Base-by-base conservation (phyloP, 75 land plant species). In the Larix kaempferi region DNA sequence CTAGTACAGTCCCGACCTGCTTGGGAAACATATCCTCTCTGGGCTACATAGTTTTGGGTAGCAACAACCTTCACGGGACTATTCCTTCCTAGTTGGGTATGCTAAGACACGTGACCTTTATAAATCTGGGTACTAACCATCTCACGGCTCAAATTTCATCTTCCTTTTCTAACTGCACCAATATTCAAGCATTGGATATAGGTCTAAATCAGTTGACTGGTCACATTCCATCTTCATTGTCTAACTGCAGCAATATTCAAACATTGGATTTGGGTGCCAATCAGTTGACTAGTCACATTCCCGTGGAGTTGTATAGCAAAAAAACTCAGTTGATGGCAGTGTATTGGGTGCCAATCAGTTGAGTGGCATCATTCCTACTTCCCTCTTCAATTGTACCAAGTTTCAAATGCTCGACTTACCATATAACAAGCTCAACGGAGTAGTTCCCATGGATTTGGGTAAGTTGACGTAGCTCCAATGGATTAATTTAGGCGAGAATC, bases 41-140 rank as follows among this genome's bases (percentile, higher is more conserved):
- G 39, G 83, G 78, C 74, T 74, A 90, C 71, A 74, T 94, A 29
- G 80, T 87, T 19, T 78, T 96, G 84, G 84, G 88, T 17, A 80
- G 79, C 29, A 96, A 96, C 75, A 81, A 78, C 57, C 78, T 96
- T 15, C 90, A 82, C n/a, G 99, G 98, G 2, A 64, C 80, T 6
- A 84, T 95, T 26, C 98, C 96, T 19, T 67, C 22, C 22, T 49
- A 67, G 37, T 39, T 67, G 23, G 71, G 71, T 67, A 37, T 39
- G 23, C 71, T 67, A 17, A 15, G 3, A 37, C 69, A 65, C 6
- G 39, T 65, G 7, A 35, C 2, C 13, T 0, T 0, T 6, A n/a
- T 67, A 10, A 0, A 0, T 39, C 39, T 67, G 49, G n/a, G 2
- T 8, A 13, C 1, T 3, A 63, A 63, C 65, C 29, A 63, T 63